phyloP scores from a whole-genome alignment of 179 eudicot genomes.

The Monotropa hypopitys region DNA sequence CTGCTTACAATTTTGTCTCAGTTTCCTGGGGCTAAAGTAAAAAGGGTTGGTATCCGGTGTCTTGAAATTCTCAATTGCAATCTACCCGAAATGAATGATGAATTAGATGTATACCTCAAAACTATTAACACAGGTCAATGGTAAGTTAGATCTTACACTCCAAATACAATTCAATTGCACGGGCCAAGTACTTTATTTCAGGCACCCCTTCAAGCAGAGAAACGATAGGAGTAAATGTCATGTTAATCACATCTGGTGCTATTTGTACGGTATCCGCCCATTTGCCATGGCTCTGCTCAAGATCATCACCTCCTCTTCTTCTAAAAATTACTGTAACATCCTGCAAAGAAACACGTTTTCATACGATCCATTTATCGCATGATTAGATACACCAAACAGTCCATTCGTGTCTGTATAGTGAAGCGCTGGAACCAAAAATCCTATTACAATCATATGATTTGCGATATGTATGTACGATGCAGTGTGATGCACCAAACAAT shows the following conservation, averaged over 20 bases:
- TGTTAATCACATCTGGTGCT: constrained; percentile 84
- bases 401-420: background rate
- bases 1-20: background rate
- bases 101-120: background rate
- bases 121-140: background rate
- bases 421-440: background rate
- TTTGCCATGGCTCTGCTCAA: constrained; percentile 75
- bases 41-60: background rate
- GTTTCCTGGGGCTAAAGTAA: background rate
- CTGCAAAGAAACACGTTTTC: constrained; percentile 31
- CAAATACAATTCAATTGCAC: constrained; percentile 85
- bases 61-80: too few species aligned
- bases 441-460: background rate
- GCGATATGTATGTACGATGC: background rate
- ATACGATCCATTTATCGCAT: background rate
- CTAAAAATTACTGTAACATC: constrained; percentile 92
- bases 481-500: background rate
- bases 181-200: constrained; percentile 73
- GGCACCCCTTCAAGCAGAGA: constrained; percentile 79
- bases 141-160: constrained; percentile 65
- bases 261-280: constrained; percentile 71
- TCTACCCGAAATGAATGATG: background rate
- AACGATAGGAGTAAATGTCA: constrained; percentile 89
- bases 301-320: constrained; percentile 98
- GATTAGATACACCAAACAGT: background rate